Conservation (phyloP, 495 filamentous ascomycete genomes). For the Penicillium antarcticum region DNA sequence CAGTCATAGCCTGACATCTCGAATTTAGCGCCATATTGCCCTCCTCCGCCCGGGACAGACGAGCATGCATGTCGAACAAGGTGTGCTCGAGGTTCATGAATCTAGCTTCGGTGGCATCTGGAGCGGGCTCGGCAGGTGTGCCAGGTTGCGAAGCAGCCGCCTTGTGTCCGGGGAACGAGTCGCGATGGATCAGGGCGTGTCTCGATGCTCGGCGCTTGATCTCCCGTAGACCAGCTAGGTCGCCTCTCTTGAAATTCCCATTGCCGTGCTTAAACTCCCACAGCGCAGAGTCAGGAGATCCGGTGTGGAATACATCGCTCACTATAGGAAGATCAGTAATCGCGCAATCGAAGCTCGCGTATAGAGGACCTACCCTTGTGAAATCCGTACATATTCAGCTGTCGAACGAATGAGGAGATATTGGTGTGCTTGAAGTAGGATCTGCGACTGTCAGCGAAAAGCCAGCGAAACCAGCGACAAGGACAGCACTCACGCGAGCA, state of each 20-base stretch:
- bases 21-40: slow-evolving; percentile 70
- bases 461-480: not conserved
- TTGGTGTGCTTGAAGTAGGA: slow-evolving; percentile 99
- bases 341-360: not conserved
- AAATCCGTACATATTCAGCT: slow-evolving; percentile 99
- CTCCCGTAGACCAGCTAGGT: slow-evolving; percentile 85
- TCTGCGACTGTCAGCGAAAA: slow-evolving; percentile 32
- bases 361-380: slow-evolving; percentile 76
- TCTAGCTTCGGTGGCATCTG: slow-evolving; percentile 72
- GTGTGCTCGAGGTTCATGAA: slow-evolving; percentile 75
- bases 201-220: slow-evolving; percentile 97
- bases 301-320: slow-evolving; percentile 97
- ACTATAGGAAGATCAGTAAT: slow-evolving; percentile 50
- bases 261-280: slow-evolving; percentile 99
- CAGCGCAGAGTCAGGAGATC: slow-evolving; percentile 88
- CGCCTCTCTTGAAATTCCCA: slow-evolving; percentile 94
- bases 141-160: slow-evolving; percentile 70
- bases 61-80: slow-evolving; percentile 72
- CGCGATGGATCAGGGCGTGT: slow-evolving; percentile 91
- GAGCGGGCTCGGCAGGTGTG: slow-evolving; percentile 78
- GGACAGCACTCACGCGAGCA: slow-evolving; percentile 72
- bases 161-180: slow-evolving; percentile 83
- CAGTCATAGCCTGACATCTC: slow-evolving; percentile 78
- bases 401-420: slow-evolving; percentile 95
- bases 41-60: slow-evolving; percentile 81